phyloP scores from a whole-genome alignment of 306 rosid species.

The Pyrus betulifolia region DNA sequence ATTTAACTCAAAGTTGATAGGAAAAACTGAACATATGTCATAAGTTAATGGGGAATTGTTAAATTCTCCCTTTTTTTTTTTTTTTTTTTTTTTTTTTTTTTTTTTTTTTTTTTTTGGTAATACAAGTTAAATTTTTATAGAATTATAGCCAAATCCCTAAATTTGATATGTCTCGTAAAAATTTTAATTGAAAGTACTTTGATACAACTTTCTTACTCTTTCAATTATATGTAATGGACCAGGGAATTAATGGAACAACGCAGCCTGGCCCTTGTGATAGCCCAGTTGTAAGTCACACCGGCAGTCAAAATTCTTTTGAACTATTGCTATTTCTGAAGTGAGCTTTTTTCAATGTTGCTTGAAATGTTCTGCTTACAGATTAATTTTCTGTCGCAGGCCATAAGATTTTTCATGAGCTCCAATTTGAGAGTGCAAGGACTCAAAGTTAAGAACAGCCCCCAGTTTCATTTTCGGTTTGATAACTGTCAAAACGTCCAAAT shows the following conservation, averaged over 20 bases:
- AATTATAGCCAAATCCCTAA: too few relatives aligned
- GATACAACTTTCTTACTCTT: background rate
- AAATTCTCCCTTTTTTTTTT: too few relatives aligned
- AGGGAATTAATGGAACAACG: slow-evolving; percentile 34
- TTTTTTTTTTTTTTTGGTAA: too few relatives aligned
- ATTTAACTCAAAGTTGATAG: too few relatives aligned
- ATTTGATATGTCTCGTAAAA: too few relatives aligned
- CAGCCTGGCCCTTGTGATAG: slow-evolving; percentile 41
- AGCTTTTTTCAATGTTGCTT: background rate
- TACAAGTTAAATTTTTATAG: too few relatives aligned
- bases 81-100: too few relatives aligned
- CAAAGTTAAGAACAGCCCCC: slow-evolving; percentile 37
- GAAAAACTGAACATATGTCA: too few relatives aligned
- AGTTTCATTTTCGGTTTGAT: slow-evolving; percentile 41
- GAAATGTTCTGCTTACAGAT: background rate
- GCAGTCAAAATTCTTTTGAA: background rate
- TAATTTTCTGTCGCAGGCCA: slow-evolving; percentile 21
- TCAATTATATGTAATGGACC: slow-evolving; percentile 1
- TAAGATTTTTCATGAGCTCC: slow-evolving; percentile 35
- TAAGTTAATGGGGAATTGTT: too few relatives aligned
- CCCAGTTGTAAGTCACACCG: slow-evolving; percentile 40
- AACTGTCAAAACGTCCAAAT: slow-evolving; percentile 34
- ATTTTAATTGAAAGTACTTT: too few relatives aligned
- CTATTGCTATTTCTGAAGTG: background rate
- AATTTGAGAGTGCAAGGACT: slow-evolving; percentile 31